Evolutionary conservation across 129 eudicot genomes (phyloP), one percentile per base, ranked within the genome.

Genomic region (Logfia minima): DNA sequence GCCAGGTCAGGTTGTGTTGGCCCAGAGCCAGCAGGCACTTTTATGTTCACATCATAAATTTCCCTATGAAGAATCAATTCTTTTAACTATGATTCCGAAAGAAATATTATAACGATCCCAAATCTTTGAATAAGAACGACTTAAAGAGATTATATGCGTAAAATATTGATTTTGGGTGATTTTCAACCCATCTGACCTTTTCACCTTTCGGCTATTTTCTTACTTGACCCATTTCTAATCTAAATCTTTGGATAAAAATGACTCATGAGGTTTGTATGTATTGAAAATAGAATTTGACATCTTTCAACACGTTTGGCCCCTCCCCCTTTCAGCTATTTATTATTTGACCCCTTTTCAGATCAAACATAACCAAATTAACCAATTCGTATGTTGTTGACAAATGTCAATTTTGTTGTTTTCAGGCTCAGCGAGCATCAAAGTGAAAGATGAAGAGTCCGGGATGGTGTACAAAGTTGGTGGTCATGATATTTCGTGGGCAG

Each of bases 381-480:
- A 16, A 22, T 29, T 65, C 3, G 6, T 31, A 65, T 6, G 14
- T 37, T 11, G 29, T 35, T 19, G 7, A 67, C 16, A 35, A 18
- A 17, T 34, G 8, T 34, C 51, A 17, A 9, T 55, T 55, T 55
- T 66, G 16, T 32, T 37, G 6, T 63, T n/a, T n/a, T 2, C 87
- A 93, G 98, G 98, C 78, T 87, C 96, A 43, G 83, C 96, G 23
- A 91, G 89, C 84, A 91, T 95, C 66, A 85, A 85, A 77, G 90
- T 95, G 80, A 95, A 82, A 80, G 99, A 91, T 66, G 89, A 91
- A 39, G 79, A 70, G 65, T 35, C 96, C 2, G 96, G 93, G 73
- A 63, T 66, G 70, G 92, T 80, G 72, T 86, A 84, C 70, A 58
- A 76, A 17, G 97, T 94, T 74, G 84, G 88, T 1, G 86, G 97